Evolutionary conservation across 371 early-diverging fungal genomes (phyloP).

Genomic region (Fennellomyces sp.): DNA sequence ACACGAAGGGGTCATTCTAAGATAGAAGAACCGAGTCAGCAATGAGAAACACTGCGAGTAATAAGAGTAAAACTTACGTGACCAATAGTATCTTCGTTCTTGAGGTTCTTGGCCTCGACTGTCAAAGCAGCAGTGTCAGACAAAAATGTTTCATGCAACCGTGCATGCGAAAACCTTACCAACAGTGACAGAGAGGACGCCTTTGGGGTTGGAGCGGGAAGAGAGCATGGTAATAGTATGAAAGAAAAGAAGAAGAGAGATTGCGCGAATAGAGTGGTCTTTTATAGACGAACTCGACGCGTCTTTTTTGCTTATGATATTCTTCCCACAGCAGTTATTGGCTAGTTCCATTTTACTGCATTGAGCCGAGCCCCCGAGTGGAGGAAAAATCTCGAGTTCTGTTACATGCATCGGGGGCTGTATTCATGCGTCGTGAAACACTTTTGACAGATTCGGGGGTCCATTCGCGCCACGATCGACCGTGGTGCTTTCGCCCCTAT

Average conservation of each 20-base stretch:
- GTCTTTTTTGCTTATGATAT: neutral
- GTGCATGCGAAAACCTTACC: conserved; percentile 4
- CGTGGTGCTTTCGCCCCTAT: too few relatives aligned
- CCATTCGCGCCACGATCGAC: neutral
- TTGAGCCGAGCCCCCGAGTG: conserved; percentile 1
- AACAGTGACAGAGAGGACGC: conserved; percentile 17
- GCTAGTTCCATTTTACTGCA: neutral
- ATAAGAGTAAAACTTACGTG: conserved; percentile 6
- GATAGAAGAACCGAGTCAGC: too few relatives aligned
- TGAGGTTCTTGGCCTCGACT: conserved; percentile 22
- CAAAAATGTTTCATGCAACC: too few relatives aligned
- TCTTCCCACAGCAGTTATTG: neutral
- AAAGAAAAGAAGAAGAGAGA: neutral
- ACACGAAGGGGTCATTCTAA: conserved; percentile 29
- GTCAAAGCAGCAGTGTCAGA: neutral
- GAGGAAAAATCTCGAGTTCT: neutral
- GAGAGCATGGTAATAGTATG: conserved; percentile 17
- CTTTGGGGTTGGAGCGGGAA: conserved; percentile 25
- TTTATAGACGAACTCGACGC: neutral
- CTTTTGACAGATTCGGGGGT: conserved; percentile 1
- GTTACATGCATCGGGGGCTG: neutral
- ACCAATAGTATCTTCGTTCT: conserved; percentile 25
- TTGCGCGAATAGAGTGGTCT: neutral
- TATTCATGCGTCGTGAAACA: conserved; percentile 4
- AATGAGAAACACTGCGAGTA: neutral